Conservation (phyloP, 2,329 filamentous ascomycete species). For the Zasmidium angulare region DNA sequence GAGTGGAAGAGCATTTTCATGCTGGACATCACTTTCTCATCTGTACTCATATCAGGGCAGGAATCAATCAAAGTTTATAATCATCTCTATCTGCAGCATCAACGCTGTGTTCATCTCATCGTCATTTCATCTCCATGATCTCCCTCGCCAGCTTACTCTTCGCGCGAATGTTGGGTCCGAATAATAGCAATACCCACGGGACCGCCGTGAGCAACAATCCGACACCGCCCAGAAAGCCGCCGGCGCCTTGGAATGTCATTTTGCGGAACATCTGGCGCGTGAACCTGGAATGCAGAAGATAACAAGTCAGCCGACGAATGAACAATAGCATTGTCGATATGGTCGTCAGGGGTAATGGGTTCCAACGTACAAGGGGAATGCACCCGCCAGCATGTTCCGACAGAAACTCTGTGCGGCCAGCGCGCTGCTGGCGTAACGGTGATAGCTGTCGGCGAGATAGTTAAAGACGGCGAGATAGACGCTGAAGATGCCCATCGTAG, state of each 20-base stretch:
- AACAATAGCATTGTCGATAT: too few relatives aligned
- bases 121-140: conserved; percentile 26
- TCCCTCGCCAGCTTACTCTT: conserved; percentile 71
- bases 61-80: too few relatives aligned
- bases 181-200: conserved; percentile 84
- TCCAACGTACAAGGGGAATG: conserved; percentile 67
- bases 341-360: too few relatives aligned
- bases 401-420: conserved; percentile 84
- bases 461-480: conserved; percentile 91
- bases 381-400: conserved; percentile 77
- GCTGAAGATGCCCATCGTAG: conserved; percentile 82
- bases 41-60: too few relatives aligned
- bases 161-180: conserved; percentile 71
- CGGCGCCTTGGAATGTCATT: conserved; percentile 69
- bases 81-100: too few relatives aligned
- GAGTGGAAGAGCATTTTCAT: too few relatives aligned
- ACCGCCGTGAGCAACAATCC: conserved; percentile 67
- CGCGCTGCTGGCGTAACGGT: conserved; percentile 79
- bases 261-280: conserved; percentile 70
- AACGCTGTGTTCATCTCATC: neutral
- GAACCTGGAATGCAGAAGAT: conserved; percentile 45
- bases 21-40: too few relatives aligned
- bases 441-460: conserved; percentile 86
- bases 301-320: too few relatives aligned
- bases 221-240: conserved; percentile 73